Evolutionary conservation across 1,284 basidiomycete genomes (phyloP), one percentile per base, ranked within the genome.

Genomic region (Entoloma clypeatum): DNA sequence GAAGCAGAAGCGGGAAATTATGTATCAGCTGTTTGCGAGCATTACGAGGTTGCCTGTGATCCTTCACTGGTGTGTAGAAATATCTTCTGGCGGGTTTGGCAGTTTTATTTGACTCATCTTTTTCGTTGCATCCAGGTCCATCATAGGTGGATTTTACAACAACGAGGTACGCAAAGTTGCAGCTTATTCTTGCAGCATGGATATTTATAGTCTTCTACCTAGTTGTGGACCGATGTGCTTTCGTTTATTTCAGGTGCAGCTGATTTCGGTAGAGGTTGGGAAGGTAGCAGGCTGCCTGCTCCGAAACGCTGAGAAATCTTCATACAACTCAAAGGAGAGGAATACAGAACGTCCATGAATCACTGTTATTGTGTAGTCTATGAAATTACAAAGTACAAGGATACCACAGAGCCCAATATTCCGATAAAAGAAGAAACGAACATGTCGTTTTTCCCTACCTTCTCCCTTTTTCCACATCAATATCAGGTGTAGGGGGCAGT

Each of bases 1-100:
- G 41, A 47, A 44, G 24, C 44, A 41, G 10, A 52, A 47, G 26
- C 35, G 36, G 3, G 45, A 41, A 7, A 39, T 52, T 30, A 0
- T 31, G 16, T 43, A 44, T 22, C 45, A 45, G 30, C 39, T 52
- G 3, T 26, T 48, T 3, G 34, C 48, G 23, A 48, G 50, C 24
- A 31, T 52, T 22, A 43, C 46, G 3, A 42, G 51, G 19, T 39
- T 52, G 7, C 51, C 51, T 4, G 51, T 52, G 6, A 52, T 52
- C 21, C 21, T 47, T 26, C 46, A 38, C 22, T 38, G 36, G 36
- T 38, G 34, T n/a, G 45, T 26, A 25, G 21, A 5, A 28, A 28
- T n/a, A 4, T 23, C n/a, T 23, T n/a, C 10, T 3, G 21, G 9
- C 25, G 10, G 9, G 23, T 19, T 25, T 13, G 18, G 21, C n/a